phyloP scores from a whole-genome alignment of 2,329 filamentous ascomycete species.

The Pseudopithomyces maydicus region DNA sequence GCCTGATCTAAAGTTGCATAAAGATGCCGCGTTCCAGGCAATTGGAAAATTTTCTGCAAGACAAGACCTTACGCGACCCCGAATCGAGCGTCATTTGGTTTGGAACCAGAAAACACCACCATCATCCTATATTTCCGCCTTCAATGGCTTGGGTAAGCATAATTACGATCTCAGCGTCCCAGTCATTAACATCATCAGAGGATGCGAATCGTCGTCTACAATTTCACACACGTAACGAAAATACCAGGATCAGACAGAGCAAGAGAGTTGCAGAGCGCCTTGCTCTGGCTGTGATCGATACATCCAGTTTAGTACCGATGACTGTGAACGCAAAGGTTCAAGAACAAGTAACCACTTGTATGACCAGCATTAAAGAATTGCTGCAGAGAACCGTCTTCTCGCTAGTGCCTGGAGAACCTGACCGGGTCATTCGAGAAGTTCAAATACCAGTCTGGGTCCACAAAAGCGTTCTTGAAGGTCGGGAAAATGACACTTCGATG shows the following conservation, averaged over 20 bases:
- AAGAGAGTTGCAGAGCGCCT: constrained; percentile 11
- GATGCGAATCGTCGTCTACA: neutral
- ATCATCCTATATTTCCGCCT: constrained; percentile 18
- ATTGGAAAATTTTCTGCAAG: constrained; percentile 9
- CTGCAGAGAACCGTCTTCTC: no score
- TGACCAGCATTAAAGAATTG: neutral
- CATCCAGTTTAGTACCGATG: constrained; percentile 7
- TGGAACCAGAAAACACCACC: constrained; percentile 17
- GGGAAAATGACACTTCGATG: neutral
- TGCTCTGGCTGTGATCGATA: constrained; percentile 12
- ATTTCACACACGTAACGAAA: constrained; percentile 7
- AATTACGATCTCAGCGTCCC: neutral
- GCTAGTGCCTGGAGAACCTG: no score
- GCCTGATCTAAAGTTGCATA: constrained; percentile 6
- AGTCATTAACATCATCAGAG: neutral
- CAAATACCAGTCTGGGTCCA: constrained; percentile 18
- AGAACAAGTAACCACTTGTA: neutral
- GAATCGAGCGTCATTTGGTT: constrained; percentile 13
- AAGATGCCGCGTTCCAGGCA: constrained; percentile 21
- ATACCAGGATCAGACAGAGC: neutral
- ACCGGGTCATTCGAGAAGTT: neutral
- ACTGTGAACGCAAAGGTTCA: neutral
- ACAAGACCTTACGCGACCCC: constrained; percentile 2
- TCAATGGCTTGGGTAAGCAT: constrained; percentile 15
- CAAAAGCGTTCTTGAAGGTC: neutral